phyloP scores from a whole-genome alignment of 2,329 filamentous ascomycete species.

The Hypoxylon sp. region DNA sequence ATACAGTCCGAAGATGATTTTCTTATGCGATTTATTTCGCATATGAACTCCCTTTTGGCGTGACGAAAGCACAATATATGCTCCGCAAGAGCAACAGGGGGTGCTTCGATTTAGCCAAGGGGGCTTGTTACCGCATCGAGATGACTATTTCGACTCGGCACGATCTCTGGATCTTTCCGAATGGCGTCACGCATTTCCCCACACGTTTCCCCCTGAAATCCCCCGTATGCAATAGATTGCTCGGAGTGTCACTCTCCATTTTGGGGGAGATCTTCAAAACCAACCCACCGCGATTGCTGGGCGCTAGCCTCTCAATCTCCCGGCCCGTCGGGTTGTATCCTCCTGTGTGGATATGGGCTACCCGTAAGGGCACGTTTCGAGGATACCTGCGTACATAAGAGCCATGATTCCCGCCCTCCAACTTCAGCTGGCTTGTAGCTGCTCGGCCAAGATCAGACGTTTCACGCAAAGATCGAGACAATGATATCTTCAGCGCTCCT shows the following conservation, averaged over 20 bases:
- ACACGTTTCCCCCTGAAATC: slow-evolving; percentile 32
- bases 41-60: slow-evolving; percentile 21
- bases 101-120: slow-evolving; percentile 40
- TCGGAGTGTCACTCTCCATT: slow-evolving; percentile 45
- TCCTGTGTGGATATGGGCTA: background rate
- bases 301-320: slow-evolving; percentile 20
- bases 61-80: slow-evolving; percentile 29
- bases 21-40: slow-evolving; percentile 20
- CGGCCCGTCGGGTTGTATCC: slow-evolving; percentile 32
- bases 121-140: slow-evolving; percentile 28
- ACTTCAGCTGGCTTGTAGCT: background rate
- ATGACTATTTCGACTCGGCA: slow-evolving; percentile 29
- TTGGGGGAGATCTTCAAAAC: slow-evolving; percentile 27
- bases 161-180: slow-evolving; percentile 39
- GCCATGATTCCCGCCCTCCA: slow-evolving; percentile 5
- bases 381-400: slow-evolving; percentile 21
- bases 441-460: background rate
- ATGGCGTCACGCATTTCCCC: slow-evolving; percentile 35
- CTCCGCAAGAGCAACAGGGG: slow-evolving; percentile 23
- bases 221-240: slow-evolving; percentile 40
- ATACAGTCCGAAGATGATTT: background rate
- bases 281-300: slow-evolving; percentile 26
- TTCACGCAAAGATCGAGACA: slow-evolving; percentile 21
- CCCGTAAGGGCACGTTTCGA: background rate
- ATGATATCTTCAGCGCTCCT: slow-evolving; percentile 43